These are phyloP conservation scores for Wickerhamomyces xylosicus DNA, from an alignment of 805 yeast species.

Conservation along the genomic window DNA sequence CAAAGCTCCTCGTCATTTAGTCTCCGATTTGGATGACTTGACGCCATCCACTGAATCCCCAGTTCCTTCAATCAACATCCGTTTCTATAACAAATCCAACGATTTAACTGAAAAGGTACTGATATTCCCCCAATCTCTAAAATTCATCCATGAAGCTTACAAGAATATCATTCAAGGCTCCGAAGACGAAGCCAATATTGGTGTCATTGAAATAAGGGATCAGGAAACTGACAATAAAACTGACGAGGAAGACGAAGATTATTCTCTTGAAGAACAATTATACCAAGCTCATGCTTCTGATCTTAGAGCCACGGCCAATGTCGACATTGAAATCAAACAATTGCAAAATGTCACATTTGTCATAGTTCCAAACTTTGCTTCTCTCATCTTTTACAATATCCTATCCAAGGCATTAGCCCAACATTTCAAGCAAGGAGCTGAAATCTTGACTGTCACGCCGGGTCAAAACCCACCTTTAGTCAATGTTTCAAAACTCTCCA, in stretches of 20 bases:
- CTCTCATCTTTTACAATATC: not conserved
- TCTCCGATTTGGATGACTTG: slow-evolving; percentile 32
- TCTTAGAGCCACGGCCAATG: not conserved
- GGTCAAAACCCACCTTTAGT: slow-evolving; percentile 21
- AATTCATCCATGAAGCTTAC: slow-evolving; percentile 8
- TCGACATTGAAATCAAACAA: not conserved
- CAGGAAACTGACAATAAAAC: not conserved
- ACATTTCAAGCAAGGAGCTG: not conserved
- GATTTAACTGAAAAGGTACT: slow-evolving; percentile 6
- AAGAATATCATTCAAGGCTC: not conserved
- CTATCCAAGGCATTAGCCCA: not conserved
- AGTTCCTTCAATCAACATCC: slow-evolving; percentile 1
- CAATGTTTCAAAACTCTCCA: not conserved
- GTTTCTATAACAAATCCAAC: slow-evolving; percentile 2
- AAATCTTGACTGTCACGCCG: slow-evolving; percentile 21
- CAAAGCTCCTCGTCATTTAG: slow-evolving; percentile 36
- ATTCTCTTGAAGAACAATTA: not conserved
- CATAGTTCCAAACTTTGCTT: not conserved
- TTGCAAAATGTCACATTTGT: not conserved
- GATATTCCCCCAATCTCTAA: slow-evolving; percentile 9
- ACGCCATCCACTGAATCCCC: slow-evolving; percentile 12
- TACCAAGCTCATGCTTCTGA: not conserved
- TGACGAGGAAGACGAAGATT: not conserved
- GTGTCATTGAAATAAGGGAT: not conserved
- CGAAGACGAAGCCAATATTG: not conserved